phyloP scores from a whole-genome alignment of 2,329 filamentous ascomycete species.

The Botrytis squamosa region DNA sequence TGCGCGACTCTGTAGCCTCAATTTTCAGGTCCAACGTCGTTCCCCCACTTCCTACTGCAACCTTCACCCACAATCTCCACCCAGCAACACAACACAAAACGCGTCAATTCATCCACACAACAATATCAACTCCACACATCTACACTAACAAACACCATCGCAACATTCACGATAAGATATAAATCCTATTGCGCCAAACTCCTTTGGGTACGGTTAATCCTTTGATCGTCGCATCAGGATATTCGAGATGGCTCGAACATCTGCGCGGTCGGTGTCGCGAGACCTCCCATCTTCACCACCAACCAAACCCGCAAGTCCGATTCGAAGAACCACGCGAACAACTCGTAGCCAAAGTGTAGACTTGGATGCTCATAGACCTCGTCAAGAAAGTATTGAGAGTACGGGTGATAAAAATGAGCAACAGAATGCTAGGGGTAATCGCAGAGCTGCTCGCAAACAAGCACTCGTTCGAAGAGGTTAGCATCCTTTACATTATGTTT shows the following conservation, averaged over 20 bases:
- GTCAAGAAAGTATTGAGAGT: slow-evolving; percentile 33
- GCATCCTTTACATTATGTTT: background rate
- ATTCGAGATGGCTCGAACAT: slow-evolving; percentile 10
- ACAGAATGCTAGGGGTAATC: background rate
- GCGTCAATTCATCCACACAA: slow-evolving; percentile 2
- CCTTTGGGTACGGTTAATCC: background rate
- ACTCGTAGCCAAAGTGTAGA: slow-evolving; percentile 44
- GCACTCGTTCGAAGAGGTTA: slow-evolving; percentile 24
- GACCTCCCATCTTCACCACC: slow-evolving; percentile 35
- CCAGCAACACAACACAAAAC: slow-evolving; percentile 3
- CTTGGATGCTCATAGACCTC: slow-evolving; percentile 29
- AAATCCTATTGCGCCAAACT: background rate
- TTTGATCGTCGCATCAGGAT: background rate
- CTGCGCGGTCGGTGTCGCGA: slow-evolving; percentile 16
- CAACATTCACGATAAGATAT: background rate
- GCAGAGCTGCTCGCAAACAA: slow-evolving; percentile 20
- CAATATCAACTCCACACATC: slow-evolving; percentile 2
- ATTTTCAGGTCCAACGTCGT: background rate
- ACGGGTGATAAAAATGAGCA: slow-evolving; percentile 27
- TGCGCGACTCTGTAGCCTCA: background rate
- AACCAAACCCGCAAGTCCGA: slow-evolving; percentile 31
- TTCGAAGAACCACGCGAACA: slow-evolving; percentile 32
- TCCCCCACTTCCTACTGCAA: background rate
- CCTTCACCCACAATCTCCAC: background rate
- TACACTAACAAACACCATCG: background rate